Percentiles rank a stretch among this genome's conserved stretches.
Evolutionary conservation across 257 asterid species (phyloP).

Genomic region (Solanum pimpinellifolium): DNA sequence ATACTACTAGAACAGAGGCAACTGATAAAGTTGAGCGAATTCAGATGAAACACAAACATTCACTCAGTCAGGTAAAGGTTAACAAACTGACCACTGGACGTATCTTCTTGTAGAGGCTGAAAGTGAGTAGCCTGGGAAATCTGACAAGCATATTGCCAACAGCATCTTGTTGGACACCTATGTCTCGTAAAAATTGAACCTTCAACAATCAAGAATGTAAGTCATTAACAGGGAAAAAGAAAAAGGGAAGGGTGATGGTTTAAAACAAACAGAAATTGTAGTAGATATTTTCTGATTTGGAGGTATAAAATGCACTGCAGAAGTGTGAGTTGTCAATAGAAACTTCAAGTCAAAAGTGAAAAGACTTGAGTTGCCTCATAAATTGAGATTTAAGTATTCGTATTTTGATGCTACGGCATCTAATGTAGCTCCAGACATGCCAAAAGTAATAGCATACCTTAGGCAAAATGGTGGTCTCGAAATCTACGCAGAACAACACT

Average conservation of each 20-base stretch:
- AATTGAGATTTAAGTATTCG: neutral
- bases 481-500: conserved; percentile 72
- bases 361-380: neutral
- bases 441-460: conserved; percentile 44
- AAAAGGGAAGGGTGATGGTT: neutral
- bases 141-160: conserved; percentile 55
- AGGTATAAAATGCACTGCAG: neutral
- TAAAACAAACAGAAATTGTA: neutral
- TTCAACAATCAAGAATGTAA: conserved; percentile 1
- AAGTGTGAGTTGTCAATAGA: neutral
- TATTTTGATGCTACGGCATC: neutral
- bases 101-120: conserved; percentile 87
- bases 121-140: conserved; percentile 75
- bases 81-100: conserved; percentile 64
- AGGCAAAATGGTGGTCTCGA: conserved; percentile 61
- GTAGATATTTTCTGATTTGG: neutral
- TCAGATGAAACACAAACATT: neutral
- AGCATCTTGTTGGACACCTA: conserved; percentile 68
- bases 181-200: conserved; percentile 85
- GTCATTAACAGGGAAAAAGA: neutral
- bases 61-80: neutral
- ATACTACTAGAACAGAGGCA: neutral
- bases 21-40: neutral
- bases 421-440: neutral
- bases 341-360: neutral